These are phyloP conservation scores for Trypanosoma conorhini DNA, from an alignment of 208 protist species.

Conservation along the genomic window DNA sequence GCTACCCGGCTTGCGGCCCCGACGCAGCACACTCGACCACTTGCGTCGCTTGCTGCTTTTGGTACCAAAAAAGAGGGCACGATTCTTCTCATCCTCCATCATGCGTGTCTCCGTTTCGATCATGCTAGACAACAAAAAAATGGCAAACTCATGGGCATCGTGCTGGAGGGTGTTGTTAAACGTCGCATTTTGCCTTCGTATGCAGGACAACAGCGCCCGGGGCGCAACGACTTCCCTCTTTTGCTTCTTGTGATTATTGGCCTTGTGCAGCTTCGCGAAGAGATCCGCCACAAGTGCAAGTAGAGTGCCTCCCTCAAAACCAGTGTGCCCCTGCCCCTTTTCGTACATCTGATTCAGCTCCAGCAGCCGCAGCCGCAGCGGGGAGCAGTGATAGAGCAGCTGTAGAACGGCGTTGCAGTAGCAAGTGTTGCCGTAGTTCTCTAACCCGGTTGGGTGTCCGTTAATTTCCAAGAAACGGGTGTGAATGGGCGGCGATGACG, in stretches of 20 bases:
- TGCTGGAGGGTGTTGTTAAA: constrained; percentile 87
- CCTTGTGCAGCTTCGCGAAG: constrained; percentile 85
- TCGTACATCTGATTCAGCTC: constrained; percentile 70
- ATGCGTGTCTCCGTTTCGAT: constrained; percentile 76
- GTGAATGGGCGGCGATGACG: constrained; percentile 39
- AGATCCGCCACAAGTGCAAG: constrained; percentile 65
- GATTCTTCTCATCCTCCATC: constrained; percentile 64
- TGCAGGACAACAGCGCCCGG: constrained; percentile 42
- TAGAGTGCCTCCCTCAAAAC: constrained; percentile 68
- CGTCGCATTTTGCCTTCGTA: constrained; percentile 49
- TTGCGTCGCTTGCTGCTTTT: constrained; percentile 42
- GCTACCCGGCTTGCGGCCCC: constrained; percentile 1
- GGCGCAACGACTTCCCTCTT: constrained; percentile 44
- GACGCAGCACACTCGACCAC: constrained; percentile 19
- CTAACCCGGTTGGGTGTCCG: constrained; percentile 72
- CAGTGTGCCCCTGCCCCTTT: constrained; percentile 47
- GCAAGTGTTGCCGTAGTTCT: constrained; percentile 93
- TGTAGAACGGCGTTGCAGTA: constrained; percentile 92
- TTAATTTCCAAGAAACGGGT: constrained; percentile 74
- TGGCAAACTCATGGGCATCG: constrained; percentile 91
- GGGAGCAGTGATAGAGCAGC: constrained; percentile 89
- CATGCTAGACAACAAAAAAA: constrained; percentile 89
- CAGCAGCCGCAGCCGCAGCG: constrained; percentile 74
- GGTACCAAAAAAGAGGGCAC: constrained; percentile 50
- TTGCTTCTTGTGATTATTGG: constrained; percentile 67